Base-by-base conservation (phyloP, 2,329 filamentous ascomycete genomes). In the Scedosporium dehoogii region DNA sequence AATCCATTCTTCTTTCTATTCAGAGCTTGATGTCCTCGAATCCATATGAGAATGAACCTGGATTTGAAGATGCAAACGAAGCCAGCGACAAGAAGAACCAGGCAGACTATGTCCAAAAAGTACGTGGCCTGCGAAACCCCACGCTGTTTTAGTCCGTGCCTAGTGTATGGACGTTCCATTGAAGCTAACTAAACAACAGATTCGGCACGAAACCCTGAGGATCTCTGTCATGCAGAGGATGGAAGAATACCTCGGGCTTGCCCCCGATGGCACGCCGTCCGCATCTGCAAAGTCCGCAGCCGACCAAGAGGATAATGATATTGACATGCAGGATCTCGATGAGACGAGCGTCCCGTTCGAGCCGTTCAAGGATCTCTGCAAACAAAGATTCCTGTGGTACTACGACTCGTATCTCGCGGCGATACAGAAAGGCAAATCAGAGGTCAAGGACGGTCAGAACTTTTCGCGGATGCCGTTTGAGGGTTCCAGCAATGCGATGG, bases 41-140 rank as follows among this genome's bases (percentile, higher is more conserved):
- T 68, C 94, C 93, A 0, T 97, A 96, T 74, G 91, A 94, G 71
- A 97, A 97, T 69, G 94, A 99, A 72, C 94, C 94, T 1, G 94
- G 94, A 5, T 97, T 91, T 68, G 93, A 97, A 72, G 83, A 89
- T 64, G 84, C 87, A 12, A 88, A 87, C 56, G 81, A 83, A 7
- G 75, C 81, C 0, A 76, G 80, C 3, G 91, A 96, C 72, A 88
- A 90, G 74, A 85, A 86, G 73, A 81, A 86, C 63, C 90, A 92
- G 73, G 81, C 83, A 65, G 80, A 85, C 9, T 97, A 97, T 69
- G 81, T 89, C 12, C 84, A 87, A 59, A 97, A 96, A 83, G 90
- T 90, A 73, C 27, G 21, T 12, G 4, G 12, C 9, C 44, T 38
- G 23, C 60, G 33, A 6, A 51, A 4, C 14, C 25, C 4, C 29